Conservation (phyloP, 305 asterid species). For the Coffea humblotiana region DNA sequence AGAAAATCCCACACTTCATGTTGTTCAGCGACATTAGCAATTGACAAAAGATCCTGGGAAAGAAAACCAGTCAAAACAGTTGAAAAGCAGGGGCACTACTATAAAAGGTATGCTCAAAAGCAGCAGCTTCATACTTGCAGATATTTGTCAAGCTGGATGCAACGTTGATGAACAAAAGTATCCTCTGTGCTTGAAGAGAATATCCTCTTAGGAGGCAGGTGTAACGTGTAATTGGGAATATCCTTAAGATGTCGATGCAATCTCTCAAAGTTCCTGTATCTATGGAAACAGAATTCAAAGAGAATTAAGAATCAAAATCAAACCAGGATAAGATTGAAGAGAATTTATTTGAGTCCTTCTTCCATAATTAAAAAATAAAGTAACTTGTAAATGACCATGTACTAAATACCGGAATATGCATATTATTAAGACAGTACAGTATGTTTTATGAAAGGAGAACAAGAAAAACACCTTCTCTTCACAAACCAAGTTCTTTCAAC, state of each 20-base stretch:
- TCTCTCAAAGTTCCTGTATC: constrained; percentile 96
- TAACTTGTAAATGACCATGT: neutral
- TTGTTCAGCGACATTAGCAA: constrained; percentile 98
- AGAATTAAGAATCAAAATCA: constrained; percentile 15
- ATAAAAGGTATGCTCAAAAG: neutral
- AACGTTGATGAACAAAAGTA: constrained; percentile 93
- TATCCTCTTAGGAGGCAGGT: constrained; percentile 97
- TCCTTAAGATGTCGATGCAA: constrained; percentile 92
- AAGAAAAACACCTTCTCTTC: constrained; percentile 70
- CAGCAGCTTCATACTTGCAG: constrained; percentile 59
- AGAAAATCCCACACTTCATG: constrained; percentile 99
- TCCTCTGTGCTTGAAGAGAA: constrained; percentile 98
- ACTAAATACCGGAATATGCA: constrained; percentile 6
- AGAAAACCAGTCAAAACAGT: constrained; percentile 31
- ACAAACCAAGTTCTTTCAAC: constrained; percentile 80
- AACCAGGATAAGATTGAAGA: neutral
- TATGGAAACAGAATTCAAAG: constrained; percentile 37
- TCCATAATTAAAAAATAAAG: neutral
- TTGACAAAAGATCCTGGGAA: constrained; percentile 84
- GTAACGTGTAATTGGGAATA: constrained; percentile 86
- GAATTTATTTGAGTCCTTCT: constrained; percentile 4
- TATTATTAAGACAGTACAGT: neutral
- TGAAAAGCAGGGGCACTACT: constrained; percentile 16
- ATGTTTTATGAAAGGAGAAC: constrained; percentile 14
- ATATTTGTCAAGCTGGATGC: constrained; percentile 94